phyloP scores from a whole-genome alignment of 2,329 filamentous ascomycete species.

The Venturia pyrina region DNA sequence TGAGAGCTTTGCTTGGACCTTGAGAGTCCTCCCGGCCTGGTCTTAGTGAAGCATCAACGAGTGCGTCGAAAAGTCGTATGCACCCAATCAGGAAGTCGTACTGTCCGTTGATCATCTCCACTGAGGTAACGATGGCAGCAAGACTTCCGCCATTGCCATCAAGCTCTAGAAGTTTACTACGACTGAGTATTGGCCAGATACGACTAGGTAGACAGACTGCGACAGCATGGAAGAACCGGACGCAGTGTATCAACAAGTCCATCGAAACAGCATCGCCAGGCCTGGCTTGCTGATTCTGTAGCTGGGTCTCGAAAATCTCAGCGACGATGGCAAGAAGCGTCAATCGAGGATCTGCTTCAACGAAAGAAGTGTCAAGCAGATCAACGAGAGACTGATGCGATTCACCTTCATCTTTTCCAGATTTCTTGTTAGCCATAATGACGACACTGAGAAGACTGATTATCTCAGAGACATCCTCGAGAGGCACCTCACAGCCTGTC shows the following conservation, averaged over 20 bases:
- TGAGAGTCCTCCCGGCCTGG: slow-evolving; percentile 56
- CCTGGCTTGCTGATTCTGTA: slow-evolving; percentile 37
- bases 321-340: slow-evolving; percentile 77
- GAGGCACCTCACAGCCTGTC: slow-evolving; percentile 37
- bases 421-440: slow-evolving; percentile 30
- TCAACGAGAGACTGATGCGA: neutral
- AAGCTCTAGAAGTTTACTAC: slow-evolving; percentile 68
- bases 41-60: slow-evolving; percentile 65
- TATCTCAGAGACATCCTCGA: slow-evolving; percentile 60
- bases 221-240: slow-evolving; percentile 69
- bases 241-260: slow-evolving; percentile 61
- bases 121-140: slow-evolving; percentile 65
- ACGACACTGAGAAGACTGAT: slow-evolving; percentile 65
- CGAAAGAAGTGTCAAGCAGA: slow-evolving; percentile 18
- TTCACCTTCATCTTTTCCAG: neutral
- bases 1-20: slow-evolving; percentile 35
- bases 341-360: slow-evolving; percentile 24
- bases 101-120: slow-evolving; percentile 66
- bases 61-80: slow-evolving; percentile 60
- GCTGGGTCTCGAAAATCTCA: slow-evolving; percentile 68
- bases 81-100: slow-evolving; percentile 70
- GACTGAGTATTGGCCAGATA: slow-evolving; percentile 81
- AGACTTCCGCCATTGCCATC: slow-evolving; percentile 69
- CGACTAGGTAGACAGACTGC: slow-evolving; percentile 65
- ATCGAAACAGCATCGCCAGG: slow-evolving; percentile 54